Evolutionary conservation across 805 yeast genomes (phyloP).

Genomic region (Priceomyces medius): DNA sequence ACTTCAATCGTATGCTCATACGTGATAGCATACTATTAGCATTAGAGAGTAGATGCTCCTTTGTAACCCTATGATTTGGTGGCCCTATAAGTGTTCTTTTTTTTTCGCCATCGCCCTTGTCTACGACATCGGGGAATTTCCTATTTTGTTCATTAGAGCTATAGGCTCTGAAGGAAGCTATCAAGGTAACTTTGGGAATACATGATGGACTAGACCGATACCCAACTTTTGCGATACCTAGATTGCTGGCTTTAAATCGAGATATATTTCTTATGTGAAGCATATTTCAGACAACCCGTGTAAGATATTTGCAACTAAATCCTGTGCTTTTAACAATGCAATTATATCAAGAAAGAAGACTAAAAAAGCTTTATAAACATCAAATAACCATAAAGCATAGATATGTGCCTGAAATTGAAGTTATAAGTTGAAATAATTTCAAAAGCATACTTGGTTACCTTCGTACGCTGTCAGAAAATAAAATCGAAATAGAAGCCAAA

Average conservation of each 20-base stretch:
- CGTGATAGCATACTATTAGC: constrained; percentile 32
- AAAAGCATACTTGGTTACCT: too few species aligned
- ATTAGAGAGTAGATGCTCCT: constrained; percentile 23
- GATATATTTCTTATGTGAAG: not conserved
- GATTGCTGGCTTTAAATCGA: not conserved
- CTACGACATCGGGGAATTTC: not conserved
- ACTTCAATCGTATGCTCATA: constrained; percentile 48
- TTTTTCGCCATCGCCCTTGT: not conserved
- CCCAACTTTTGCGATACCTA: not conserved
- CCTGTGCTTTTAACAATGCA: not conserved
- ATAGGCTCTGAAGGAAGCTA: not conserved
- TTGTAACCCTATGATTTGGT: constrained; percentile 11
- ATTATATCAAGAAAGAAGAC: too few species aligned
- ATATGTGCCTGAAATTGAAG: too few species aligned
- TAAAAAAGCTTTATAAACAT: too few species aligned
- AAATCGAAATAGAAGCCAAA: too few species aligned
- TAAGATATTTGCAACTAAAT: not conserved
- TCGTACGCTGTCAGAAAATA: too few species aligned
- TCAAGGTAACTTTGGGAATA: not conserved
- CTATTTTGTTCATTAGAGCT: not conserved
- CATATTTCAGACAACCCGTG: not conserved
- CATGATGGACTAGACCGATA: not conserved
- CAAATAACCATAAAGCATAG: too few species aligned
- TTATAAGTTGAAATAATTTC: too few species aligned
- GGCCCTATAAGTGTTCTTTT: not conserved